Conservation (phyloP, 257 asterid genomes). For the Nemophila menziesii region DNA sequence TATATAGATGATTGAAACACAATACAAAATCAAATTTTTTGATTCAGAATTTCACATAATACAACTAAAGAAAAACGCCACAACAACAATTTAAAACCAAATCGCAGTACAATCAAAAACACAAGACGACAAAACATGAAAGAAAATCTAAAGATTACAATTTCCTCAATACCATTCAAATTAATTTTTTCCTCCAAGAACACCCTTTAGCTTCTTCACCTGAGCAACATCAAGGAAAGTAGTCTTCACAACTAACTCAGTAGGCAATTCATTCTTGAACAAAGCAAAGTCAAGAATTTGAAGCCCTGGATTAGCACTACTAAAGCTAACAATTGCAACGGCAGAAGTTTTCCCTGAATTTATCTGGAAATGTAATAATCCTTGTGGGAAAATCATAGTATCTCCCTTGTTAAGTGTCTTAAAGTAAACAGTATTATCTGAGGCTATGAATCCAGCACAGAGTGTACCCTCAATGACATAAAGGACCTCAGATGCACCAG, state of each 20-base stretch:
- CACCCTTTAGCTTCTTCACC: conserved; percentile 79
- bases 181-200: conserved; percentile 64
- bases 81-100: not conserved
- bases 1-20: too few relatives aligned
- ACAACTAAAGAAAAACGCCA: not conserved
- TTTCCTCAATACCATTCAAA: not conserved
- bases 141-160: not conserved
- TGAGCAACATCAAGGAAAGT: conserved; percentile 59
- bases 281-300: conserved; percentile 56
- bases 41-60: too few relatives aligned
- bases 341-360: conserved; percentile 42
- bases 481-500: conserved; percentile 44
- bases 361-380: conserved; percentile 62
- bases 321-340: conserved; percentile 44
- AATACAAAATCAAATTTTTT: too few relatives aligned
- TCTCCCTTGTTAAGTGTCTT: conserved; percentile 57
- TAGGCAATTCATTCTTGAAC: conserved; percentile 62
- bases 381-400: conserved; percentile 61
- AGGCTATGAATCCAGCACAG: conserved; percentile 55
- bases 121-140: not conserved
- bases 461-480: conserved; percentile 45
- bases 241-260: conserved; percentile 46
- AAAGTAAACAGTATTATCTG: conserved; percentile 42
- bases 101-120: not conserved
- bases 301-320: conserved; percentile 54